phyloP scores from a whole-genome alignment of 495 filamentous ascomycete genomes.

The Oleoguttula mirabilis region DNA sequence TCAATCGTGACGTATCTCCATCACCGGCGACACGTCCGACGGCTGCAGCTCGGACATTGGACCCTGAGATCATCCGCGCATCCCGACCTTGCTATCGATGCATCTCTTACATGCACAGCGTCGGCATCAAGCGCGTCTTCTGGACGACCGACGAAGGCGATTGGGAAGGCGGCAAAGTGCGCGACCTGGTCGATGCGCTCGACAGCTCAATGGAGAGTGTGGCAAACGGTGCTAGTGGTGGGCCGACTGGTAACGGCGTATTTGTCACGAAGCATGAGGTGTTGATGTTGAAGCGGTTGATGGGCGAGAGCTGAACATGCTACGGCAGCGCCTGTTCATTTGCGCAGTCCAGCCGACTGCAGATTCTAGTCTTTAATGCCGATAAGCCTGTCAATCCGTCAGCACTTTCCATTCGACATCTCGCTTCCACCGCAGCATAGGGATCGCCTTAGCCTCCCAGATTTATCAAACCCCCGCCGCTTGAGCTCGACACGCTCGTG shows the following conservation, averaged over 20 bases:
- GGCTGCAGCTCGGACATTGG: neutral
- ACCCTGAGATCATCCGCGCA: conserved; percentile 11
- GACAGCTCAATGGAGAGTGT: conserved; percentile 23
- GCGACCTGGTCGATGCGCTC: conserved; percentile 37
- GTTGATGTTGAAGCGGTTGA: conserved; percentile 33
- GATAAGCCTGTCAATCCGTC: too few species aligned
- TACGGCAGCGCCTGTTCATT: too few species aligned
- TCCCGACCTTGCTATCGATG: conserved; percentile 43
- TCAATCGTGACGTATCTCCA: conserved; percentile 10
- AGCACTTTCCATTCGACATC: too few species aligned
- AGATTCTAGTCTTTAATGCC: too few species aligned
- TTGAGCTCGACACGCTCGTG: too few species aligned
- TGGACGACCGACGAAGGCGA: conserved; percentile 38
- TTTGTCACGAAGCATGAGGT: conserved; percentile 45
- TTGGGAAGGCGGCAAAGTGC: conserved; percentile 41
- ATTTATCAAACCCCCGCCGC: too few species aligned
- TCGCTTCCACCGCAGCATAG: too few species aligned
- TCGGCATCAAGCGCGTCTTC: conserved; percentile 43
- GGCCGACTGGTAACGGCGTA: conserved; percentile 19
- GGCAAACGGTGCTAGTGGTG: conserved; percentile 10
- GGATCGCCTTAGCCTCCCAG: too few species aligned
- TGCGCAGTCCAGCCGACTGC: too few species aligned
- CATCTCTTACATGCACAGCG: conserved; percentile 38
- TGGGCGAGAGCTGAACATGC: too few species aligned
- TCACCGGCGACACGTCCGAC: neutral